Base-by-base conservation (phyloP, 2,329 filamentous ascomycete species). In the Pseudocercospora macadamiae region DNA sequence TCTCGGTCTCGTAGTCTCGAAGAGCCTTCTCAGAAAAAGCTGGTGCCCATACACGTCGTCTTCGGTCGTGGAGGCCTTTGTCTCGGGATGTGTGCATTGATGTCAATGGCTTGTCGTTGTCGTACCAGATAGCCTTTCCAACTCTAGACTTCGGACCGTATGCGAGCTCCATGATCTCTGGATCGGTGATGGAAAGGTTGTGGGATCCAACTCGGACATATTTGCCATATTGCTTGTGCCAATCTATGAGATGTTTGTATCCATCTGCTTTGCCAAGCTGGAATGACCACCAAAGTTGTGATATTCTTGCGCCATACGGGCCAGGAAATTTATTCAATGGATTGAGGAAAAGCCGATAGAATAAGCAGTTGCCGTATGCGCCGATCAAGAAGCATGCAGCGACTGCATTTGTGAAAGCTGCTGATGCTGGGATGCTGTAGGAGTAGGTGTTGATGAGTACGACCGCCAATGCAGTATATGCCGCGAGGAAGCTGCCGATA, bases 91-190 rank as follows among this genome's bases (percentile, higher is more conserved):
- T 74, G 51, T 79, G 75, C 57, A 82, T 64, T 0, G 76, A 76
- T 0, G 62, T 64, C 16, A 72, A 64, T 16, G 73, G 75, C 10
- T 58, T 54, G 34, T 69, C 73, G 39, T 61, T 54, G 16, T 74
- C 72, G 64, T 82, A 82, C 73, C 74, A 81, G 0, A 69, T 63
- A 1, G 67, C 68, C 61, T 81, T 82, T 21, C 62, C 68, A 34
- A 77, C 80, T 59, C 71, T 68, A 1, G 77, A 73, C 25, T 73
- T 69, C 6, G 66, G 54, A 1, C 75, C 77, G 48, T 77, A 77
- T 8, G 79, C 73, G 49, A 64, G 54, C 64, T 76, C 59, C 60
- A 77, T 64, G 59, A 66, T 71, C 64, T 75, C 64, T 25, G 77
- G 69, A 60, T 76, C 64, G 10, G 62, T 68, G 42, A 77, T 71